Percentiles rank a stretch among this genome's conserved stretches.
Evolutionary conservation across 2,329 filamentous ascomycete species (phyloP).

Genomic region (Botryosphaeria dothidea): DNA sequence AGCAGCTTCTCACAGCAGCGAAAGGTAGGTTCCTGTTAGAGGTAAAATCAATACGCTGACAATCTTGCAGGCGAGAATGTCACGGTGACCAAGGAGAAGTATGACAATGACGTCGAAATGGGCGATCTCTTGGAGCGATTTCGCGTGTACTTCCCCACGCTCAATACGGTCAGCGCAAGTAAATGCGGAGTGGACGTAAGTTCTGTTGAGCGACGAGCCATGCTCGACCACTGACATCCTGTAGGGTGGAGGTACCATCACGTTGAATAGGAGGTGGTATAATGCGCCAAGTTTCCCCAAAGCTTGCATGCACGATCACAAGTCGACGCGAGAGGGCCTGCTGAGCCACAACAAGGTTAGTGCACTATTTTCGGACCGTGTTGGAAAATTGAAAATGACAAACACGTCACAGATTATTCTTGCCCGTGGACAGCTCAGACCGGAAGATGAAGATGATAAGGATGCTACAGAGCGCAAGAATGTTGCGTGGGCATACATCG

Average conservation of each 20-base stretch:
- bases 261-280: constrained; percentile 74
- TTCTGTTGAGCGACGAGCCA: background rate
- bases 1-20: constrained; percentile 56
- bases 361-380: constrained; percentile 39
- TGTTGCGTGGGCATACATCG: constrained; percentile 78
- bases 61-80: background rate
- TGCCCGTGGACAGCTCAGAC: constrained; percentile 45
- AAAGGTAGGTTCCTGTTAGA: constrained; percentile 40
- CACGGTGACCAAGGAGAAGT: constrained; percentile 17
- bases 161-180: constrained; percentile 54
- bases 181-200: constrained; percentile 25
- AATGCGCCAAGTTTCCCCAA: constrained; percentile 68
- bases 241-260: constrained; percentile 73
- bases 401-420: constrained; percentile 31
- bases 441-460: constrained; percentile 24
- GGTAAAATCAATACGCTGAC: background rate
- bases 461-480: constrained; percentile 23
- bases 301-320: constrained; percentile 71
- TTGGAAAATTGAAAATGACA: background rate
- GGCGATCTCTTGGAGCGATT: constrained; percentile 48
- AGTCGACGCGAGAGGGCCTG: constrained; percentile 68
- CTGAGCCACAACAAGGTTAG: constrained; percentile 79
- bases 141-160: constrained; percentile 79
- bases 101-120: constrained; percentile 38
- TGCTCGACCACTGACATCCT: background rate